Evolutionary conservation across 495 filamentous ascomycete species (phyloP).

Genomic region (Talaromyces wortmannii): DNA sequence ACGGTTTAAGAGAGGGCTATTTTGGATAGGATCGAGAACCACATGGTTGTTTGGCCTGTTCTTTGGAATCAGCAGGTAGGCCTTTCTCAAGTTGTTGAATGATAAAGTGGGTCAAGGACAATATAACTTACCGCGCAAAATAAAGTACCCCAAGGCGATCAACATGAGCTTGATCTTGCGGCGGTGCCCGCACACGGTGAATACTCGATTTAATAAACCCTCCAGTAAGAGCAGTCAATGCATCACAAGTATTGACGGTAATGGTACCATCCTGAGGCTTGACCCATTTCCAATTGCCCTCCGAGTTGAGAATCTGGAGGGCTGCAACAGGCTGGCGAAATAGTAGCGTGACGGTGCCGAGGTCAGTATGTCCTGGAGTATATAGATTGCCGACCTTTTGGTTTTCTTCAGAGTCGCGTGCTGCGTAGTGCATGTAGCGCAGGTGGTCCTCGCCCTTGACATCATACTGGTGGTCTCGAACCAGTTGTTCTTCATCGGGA

Average conservation of each 20-base stretch:
- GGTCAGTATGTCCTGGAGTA: conserved; percentile 24
- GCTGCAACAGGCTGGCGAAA: conserved; percentile 51
- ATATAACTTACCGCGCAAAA: conserved; percentile 21
- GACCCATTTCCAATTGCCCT: conserved; percentile 32
- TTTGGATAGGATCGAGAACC: conserved; percentile 3
- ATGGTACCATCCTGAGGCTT: conserved; percentile 41
- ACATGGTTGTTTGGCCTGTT: conserved; percentile 24
- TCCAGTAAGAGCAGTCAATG: conserved; percentile 37
- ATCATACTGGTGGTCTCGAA: conserved; percentile 39
- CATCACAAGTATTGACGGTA: conserved; percentile 46
- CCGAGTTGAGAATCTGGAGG: conserved; percentile 37
- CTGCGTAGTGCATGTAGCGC: conserved; percentile 46
- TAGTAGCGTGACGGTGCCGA: conserved; percentile 34
- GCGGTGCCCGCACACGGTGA: conserved; percentile 43
- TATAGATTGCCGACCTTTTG: too few species aligned
- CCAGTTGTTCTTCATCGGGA: conserved; percentile 40
- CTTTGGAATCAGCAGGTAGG: conserved; percentile 6
- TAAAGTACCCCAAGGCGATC: conserved; percentile 43
- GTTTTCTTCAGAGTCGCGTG: conserved; percentile 27
- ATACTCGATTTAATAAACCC: conserved; percentile 45
- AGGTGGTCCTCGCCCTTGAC: conserved; percentile 41
- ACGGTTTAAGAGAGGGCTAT: conserved; percentile 2
- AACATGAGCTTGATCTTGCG: conserved; percentile 41
- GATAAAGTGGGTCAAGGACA: neutral
- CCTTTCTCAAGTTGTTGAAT: neutral